phyloP scores from a whole-genome alignment of 73 alveolate genomes.

The Halteria grandinella region DNA sequence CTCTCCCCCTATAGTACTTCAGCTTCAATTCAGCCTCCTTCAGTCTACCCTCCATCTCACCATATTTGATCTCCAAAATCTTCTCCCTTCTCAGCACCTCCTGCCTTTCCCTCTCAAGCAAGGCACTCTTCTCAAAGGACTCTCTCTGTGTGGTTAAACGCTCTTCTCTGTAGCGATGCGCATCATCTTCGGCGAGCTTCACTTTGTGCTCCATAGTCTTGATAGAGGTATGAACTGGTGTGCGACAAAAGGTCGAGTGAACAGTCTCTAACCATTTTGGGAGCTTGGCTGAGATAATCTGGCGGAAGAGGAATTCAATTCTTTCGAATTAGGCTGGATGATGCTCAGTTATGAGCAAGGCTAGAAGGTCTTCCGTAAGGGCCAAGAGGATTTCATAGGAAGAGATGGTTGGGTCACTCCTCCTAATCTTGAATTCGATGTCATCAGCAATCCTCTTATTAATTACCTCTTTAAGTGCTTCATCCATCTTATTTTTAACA shows the following conservation, averaged over 20 bases:
- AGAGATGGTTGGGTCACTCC: background rate
- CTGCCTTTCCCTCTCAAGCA: constrained; percentile 5
- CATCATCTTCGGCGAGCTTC: too few relatives aligned
- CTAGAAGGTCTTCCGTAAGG: background rate
- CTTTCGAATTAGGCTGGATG: too few relatives aligned
- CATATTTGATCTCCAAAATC: background rate
- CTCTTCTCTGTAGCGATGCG: too few relatives aligned
- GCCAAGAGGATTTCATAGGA: background rate
- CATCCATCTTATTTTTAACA: background rate
- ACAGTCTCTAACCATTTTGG: too few relatives aligned
- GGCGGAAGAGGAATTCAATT: too few relatives aligned
- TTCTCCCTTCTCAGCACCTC: background rate
- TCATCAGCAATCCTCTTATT: background rate
- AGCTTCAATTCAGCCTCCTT: background rate
- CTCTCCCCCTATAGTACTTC: background rate
- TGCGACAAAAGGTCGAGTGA: too few relatives aligned
- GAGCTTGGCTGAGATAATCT: too few relatives aligned
- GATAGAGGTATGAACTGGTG: too few relatives aligned
- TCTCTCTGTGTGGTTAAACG: too few relatives aligned
- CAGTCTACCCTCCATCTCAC: background rate
- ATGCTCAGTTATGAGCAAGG: too few relatives aligned
- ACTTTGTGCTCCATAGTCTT: too few relatives aligned
- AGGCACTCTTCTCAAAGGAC: too few relatives aligned
- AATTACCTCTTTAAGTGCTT: background rate
- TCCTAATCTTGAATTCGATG: constrained; percentile 10